These are phyloP conservation scores for Aspergillus chevalieri DNA, from an alignment of 2,329 filamentous ascomycete genomes.

Conservation along the genomic window DNA sequence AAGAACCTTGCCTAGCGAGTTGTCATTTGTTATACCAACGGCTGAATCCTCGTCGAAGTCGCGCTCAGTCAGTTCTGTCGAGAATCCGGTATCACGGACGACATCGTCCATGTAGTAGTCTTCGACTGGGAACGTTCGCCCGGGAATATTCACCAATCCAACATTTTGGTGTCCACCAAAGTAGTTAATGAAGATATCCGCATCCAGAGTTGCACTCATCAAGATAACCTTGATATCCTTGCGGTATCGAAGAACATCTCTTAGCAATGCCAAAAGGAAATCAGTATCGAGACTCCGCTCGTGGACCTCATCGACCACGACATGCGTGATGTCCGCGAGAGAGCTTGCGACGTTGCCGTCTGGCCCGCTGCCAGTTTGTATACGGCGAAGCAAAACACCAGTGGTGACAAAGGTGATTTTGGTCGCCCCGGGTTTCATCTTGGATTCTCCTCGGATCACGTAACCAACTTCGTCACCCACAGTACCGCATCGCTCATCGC, in stretches of 20 bases:
- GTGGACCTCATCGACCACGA: conserved; percentile 95
- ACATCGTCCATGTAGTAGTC: conserved; percentile 90
- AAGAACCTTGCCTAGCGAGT: conserved; percentile 61
- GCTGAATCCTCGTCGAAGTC: conserved; percentile 29
- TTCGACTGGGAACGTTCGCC: conserved; percentile 81
- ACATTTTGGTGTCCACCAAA: conserved; percentile 68
- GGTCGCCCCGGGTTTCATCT: conserved; percentile 61
- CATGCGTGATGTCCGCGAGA: conserved; percentile 83
- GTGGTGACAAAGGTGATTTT: conserved; percentile 95
- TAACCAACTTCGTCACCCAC: conserved; percentile 90
- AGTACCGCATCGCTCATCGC: conserved; percentile 75
- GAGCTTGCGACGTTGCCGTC: conserved; percentile 74
- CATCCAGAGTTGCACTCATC: conserved; percentile 95
- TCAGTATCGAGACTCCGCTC: conserved; percentile 93
- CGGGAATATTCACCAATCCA: conserved; percentile 77
- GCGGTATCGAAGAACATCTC: conserved; percentile 68
- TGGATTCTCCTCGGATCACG: conserved; percentile 83
- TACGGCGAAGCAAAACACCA: conserved; percentile 77
- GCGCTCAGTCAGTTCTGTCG: conserved; percentile 29
- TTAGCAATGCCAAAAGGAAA: conserved; percentile 79
- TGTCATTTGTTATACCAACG: conserved; percentile 39
- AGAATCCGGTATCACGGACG: conserved; percentile 70
- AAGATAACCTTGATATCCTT: conserved; percentile 82
- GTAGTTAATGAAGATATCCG: conserved; percentile 75
- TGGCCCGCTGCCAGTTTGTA: conserved; percentile 82